Conservation (phyloP, 2,329 filamentous ascomycete species). For the Coniochaeta sp. region DNA sequence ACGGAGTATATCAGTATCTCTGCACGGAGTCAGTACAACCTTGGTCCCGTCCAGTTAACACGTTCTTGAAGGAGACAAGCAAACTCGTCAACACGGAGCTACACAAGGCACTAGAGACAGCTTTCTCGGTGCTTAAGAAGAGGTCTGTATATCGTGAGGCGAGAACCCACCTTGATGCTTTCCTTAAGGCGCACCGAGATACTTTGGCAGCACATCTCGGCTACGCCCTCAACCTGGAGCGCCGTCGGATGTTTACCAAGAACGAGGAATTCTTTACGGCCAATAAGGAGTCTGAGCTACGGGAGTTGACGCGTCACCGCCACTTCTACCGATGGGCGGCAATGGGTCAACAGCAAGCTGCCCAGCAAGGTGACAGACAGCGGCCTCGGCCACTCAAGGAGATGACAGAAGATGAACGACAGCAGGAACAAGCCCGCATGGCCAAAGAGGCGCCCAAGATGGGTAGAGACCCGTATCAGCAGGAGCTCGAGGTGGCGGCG, state of each 20-base stretch:
- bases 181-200: slow-evolving; percentile 30
- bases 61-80: slow-evolving; percentile 40
- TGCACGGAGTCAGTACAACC: slow-evolving; percentile 47
- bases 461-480: slow-evolving; percentile 47
- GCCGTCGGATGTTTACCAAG: slow-evolving; percentile 48
- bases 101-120: slow-evolving; percentile 33
- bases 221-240: slow-evolving; percentile 45
- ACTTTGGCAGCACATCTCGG: slow-evolving; percentile 28
- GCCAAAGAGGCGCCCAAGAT: slow-evolving; percentile 37
- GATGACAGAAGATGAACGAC: slow-evolving; percentile 40
- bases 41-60: slow-evolving; percentile 47
- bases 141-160: slow-evolving; percentile 42
- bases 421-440: slow-evolving; percentile 33
- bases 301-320: slow-evolving; percentile 37
- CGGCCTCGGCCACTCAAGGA: slow-evolving; percentile 30
- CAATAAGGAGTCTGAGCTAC: slow-evolving; percentile 37
- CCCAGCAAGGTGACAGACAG: slow-evolving; percentile 11
- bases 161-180: slow-evolving; percentile 31
- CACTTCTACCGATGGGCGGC: slow-evolving; percentile 41
- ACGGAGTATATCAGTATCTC: slow-evolving; percentile 51
- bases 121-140: slow-evolving; percentile 39
- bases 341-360: slow-evolving; percentile 15
- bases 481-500: slow-evolving; percentile 54
- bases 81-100: slow-evolving; percentile 39
- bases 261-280: slow-evolving; percentile 39